phyloP scores from a whole-genome alignment of 148 eudicot genomes.

The Talinum fruticosum region DNA sequence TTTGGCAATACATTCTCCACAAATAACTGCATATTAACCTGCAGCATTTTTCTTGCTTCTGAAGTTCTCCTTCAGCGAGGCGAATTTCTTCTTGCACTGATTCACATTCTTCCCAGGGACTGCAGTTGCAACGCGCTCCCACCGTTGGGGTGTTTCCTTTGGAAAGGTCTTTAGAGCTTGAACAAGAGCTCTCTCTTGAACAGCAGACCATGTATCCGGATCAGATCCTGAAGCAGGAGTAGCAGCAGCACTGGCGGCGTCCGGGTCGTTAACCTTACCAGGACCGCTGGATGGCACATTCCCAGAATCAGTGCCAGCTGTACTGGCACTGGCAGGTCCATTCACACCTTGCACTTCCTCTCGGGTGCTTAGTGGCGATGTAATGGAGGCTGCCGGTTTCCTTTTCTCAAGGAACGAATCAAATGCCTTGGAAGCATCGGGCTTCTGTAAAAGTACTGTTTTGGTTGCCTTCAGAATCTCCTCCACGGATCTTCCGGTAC shows the following conservation, averaged over 20 bases:
- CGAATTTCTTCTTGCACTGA: conserved; percentile 87
- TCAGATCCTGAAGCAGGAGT: conserved; percentile 42
- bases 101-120: conserved; percentile 87
- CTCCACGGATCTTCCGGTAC: conserved; percentile 87
- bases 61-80: conserved; percentile 79
- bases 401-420: conserved; percentile 97
- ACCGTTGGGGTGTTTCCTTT: conserved; percentile 82
- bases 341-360: conserved; percentile 44
- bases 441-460: conserved; percentile 94
- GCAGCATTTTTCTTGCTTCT: conserved; percentile 71
- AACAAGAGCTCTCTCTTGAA: conserved; percentile 89
- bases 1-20: conserved; percentile 2
- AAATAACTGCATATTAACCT: conserved; percentile 20
- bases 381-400: conserved; percentile 71
- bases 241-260: no score
- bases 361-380: conserved; percentile 89
- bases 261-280: no score
- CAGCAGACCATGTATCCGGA: conserved; percentile 79
- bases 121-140: conserved; percentile 96
- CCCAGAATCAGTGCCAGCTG: conserved; percentile 15
- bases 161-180: conserved; percentile 95
- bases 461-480: conserved; percentile 96
- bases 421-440: conserved; percentile 85
- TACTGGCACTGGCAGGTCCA: conserved; percentile 19
- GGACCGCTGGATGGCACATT: conserved; percentile 18